Percentiles rank a stretch among this genome's conserved stretches.
Evolutionary conservation across 805 yeast genomes (phyloP).

Genomic region (Candida schatavii): DNA sequence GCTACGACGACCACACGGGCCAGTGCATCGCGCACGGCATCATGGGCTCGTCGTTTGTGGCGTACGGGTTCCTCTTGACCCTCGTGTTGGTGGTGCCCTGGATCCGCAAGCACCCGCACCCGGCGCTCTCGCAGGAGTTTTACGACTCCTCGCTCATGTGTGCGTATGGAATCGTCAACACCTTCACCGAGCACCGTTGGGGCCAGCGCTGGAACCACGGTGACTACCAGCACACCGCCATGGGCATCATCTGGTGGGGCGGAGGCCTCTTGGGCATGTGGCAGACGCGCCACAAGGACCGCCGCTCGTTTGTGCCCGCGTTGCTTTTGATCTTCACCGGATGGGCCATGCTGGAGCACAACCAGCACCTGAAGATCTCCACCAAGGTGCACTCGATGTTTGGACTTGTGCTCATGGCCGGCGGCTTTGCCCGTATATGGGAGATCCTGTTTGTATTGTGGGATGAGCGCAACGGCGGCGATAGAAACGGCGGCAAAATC

Average conservation of each 20-base stretch:
- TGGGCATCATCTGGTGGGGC: constrained; percentile 97
- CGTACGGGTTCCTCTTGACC: constrained; percentile 71
- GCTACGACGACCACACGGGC: constrained; percentile 80
- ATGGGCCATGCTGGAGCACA: constrained; percentile 90
- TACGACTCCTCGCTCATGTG: constrained; percentile 81
- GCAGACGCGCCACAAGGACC: constrained; percentile 56
- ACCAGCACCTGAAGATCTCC: constrained; percentile 70
- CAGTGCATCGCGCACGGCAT: constrained; percentile 97
- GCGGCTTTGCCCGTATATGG: constrained; percentile 71
- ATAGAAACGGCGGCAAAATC: constrained; percentile 39
- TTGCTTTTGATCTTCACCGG: constrained; percentile 84
- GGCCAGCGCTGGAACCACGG: constrained; percentile 92
- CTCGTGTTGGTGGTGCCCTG: constrained; percentile 71
- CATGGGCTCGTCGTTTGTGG: constrained; percentile 87
- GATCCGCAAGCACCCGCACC: constrained; percentile 48
- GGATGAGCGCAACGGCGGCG: constrained; percentile 50
- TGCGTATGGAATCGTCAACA: constrained; percentile 88
- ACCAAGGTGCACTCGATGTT: constrained; percentile 87
- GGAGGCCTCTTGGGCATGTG: constrained; percentile 86
- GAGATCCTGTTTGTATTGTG: constrained; percentile 76
- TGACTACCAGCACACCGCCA: constrained; percentile 91
- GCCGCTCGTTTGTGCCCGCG: constrained; percentile 78
- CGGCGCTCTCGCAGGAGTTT: constrained; percentile 65
- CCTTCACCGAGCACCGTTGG: constrained; percentile 97
- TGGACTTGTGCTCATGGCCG: constrained; percentile 75